A percentile compares a stretch with the other conserved stretches of the same genome.
Conservation (phyloP, 2,329 filamentous ascomycete species). For the Diaporthe aspalathi region DNA sequence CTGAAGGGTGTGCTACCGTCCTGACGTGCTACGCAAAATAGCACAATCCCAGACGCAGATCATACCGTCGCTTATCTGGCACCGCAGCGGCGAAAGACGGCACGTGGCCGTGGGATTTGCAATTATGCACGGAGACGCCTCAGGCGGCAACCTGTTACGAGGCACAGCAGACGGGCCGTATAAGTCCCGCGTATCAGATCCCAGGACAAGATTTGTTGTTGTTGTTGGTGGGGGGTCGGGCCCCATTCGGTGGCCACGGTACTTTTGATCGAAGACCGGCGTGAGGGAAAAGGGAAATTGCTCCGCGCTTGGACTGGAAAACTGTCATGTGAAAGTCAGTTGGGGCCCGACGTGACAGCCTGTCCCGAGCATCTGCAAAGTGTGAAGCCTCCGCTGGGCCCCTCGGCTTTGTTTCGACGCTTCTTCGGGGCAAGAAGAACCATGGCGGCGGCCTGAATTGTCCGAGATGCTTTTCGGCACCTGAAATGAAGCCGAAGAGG, state of each 20-base stretch:
- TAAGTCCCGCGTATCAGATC: conserved; percentile 15
- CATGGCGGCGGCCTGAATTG: not conserved
- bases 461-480: not conserved
- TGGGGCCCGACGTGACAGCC: not conserved
- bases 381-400: not conserved
- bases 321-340: conserved; percentile 16
- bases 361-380: not conserved
- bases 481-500: not conserved
- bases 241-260: too few relatives aligned
- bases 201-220: conserved; percentile 14
- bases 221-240: not conserved
- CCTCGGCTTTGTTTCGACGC: conserved; percentile 6
- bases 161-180: not conserved
- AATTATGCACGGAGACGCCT: conserved; percentile 19
- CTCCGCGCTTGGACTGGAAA: conserved; percentile 15
- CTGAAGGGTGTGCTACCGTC: not conserved
- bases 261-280: too few relatives aligned
- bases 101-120: not conserved
- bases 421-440: not conserved
- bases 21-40: conserved; percentile 10
- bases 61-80: conserved; percentile 27
- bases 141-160: conserved; percentile 10
- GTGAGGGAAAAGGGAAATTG: not conserved
- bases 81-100: conserved; percentile 1
- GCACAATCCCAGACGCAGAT: conserved; percentile 24